A percentile compares a stretch with the other conserved stretches of the same genome.
Evolutionary conservation across 495 filamentous ascomycete genomes (phyloP).

Genomic region (Margaritispora aquatica): DNA sequence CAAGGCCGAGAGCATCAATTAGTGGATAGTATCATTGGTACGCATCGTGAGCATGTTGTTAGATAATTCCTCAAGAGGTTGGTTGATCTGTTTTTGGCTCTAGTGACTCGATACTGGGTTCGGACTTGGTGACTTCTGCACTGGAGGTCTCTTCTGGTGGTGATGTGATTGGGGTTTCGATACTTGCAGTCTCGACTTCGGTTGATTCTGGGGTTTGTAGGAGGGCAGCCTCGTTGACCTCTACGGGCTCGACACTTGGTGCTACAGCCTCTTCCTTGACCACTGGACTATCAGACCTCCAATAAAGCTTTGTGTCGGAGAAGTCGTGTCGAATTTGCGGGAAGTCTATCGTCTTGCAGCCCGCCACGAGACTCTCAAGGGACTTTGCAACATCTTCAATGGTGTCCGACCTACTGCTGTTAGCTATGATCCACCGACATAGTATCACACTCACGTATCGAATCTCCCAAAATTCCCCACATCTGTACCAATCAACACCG

Average conservation of each 20-base stretch:
- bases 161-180: too few relatives aligned
- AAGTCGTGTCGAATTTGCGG: conserved; percentile 23
- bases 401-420: not conserved
- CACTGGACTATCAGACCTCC: too few relatives aligned
- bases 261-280: not conserved
- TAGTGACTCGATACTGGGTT: not conserved
- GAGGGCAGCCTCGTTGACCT: not conserved
- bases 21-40: not conserved
- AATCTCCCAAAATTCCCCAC: conserved; percentile 20
- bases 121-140: not conserved
- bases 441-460: conserved; percentile 10
- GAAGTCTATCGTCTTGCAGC: conserved; percentile 17
- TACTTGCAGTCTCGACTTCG: too few relatives aligned
- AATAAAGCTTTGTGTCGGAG: conserved; percentile 25
- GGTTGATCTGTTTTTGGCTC: not conserved
- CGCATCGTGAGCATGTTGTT: not conserved
- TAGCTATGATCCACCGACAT: not conserved
- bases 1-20: conserved; percentile 28
- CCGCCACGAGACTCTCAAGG: conserved; percentile 15
- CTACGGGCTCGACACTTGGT: not conserved
- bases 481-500: conserved; percentile 21
- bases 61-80: not conserved
- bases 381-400: conserved; percentile 1
- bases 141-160: too few relatives aligned
- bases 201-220: not conserved